phyloP scores from a whole-genome alignment of 192 early-diverging fungal species.

The Jimgerdemannia lactiflua region DNA sequence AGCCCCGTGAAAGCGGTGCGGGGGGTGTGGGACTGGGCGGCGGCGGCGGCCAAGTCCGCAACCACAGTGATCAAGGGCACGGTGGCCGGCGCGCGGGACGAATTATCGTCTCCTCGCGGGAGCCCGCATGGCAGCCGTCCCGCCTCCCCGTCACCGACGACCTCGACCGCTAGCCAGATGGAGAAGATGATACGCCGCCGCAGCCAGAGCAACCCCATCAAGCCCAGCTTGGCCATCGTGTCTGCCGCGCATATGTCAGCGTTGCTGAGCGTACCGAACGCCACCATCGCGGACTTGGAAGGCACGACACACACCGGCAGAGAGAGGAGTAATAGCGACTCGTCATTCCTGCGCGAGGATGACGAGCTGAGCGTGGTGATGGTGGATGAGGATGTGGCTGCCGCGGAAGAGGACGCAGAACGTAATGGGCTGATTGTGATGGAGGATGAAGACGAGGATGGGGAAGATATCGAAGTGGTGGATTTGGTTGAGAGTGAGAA shows the following conservation, averaged over 20 bases:
- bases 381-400: background rate
- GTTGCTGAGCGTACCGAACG: background rate
- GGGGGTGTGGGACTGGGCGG: background rate
- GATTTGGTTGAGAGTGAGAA: background rate
- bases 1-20: background rate
- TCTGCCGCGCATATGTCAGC: background rate
- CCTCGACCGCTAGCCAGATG: background rate
- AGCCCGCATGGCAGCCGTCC: background rate
- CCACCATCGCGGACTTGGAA: background rate
- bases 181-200: slow-evolving; percentile 19
- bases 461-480: background rate
- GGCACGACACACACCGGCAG: background rate
- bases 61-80: background rate
- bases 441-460: background rate
- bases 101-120: background rate
- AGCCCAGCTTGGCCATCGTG: slow-evolving; percentile 8
- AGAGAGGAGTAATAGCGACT: background rate
- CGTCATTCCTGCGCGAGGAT: background rate
- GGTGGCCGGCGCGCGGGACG: background rate
- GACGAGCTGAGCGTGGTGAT: slow-evolving; percentile 1
- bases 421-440: background rate
- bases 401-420: background rate
- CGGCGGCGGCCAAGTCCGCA: background rate
- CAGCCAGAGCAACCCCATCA: slow-evolving; percentile 22
- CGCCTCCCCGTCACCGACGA: background rate